phyloP scores from a whole-genome alignment of 1,139 yeast genomes.

The Pichia sp. region DNA sequence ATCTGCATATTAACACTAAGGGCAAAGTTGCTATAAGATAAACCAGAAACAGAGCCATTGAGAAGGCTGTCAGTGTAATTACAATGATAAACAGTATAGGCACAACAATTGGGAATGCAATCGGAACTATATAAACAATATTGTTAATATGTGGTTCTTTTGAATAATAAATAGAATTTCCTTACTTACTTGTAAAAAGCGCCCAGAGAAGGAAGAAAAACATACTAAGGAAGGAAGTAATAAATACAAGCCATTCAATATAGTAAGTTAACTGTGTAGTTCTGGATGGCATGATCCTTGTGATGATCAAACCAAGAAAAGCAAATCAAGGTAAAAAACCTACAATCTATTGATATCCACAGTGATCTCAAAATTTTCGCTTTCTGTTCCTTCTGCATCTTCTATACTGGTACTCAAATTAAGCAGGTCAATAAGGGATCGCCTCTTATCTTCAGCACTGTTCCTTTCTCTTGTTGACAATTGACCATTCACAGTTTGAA shows the following conservation, averaged over 20 bases:
- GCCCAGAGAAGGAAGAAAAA: slow-evolving; percentile 4
- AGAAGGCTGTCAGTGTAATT: neutral
- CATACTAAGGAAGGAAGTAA: slow-evolving; percentile 4
- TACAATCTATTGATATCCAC: slow-evolving; percentile 47
- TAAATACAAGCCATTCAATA: slow-evolving; percentile 3
- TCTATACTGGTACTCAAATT: slow-evolving; percentile 23
- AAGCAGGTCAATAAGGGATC: slow-evolving; percentile 31
- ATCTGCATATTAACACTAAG: neutral
- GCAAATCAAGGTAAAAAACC: too few relatives aligned
- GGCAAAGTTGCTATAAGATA: slow-evolving; percentile 8
- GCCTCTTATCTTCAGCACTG: slow-evolving; percentile 9
- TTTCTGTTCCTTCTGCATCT: slow-evolving; percentile 23
- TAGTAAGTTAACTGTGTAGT: slow-evolving; percentile 1
- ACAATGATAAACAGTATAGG: slow-evolving; percentile 3
- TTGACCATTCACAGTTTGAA: slow-evolving; percentile 15
- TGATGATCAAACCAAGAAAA: too few relatives aligned
- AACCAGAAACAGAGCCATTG: slow-evolving; percentile 3
- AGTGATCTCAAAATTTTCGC: slow-evolving; percentile 48
- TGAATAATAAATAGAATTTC: too few relatives aligned
- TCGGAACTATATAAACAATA: too few relatives aligned
- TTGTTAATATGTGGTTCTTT: too few relatives aligned
- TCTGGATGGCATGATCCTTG: neutral
- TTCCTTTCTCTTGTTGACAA: slow-evolving; percentile 2
- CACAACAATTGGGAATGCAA: slow-evolving; percentile 1
- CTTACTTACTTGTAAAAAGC: slow-evolving; percentile 3